Conservation (phyloP, 345 rosid genomes). For the Gossypium mustelinum region DNA sequence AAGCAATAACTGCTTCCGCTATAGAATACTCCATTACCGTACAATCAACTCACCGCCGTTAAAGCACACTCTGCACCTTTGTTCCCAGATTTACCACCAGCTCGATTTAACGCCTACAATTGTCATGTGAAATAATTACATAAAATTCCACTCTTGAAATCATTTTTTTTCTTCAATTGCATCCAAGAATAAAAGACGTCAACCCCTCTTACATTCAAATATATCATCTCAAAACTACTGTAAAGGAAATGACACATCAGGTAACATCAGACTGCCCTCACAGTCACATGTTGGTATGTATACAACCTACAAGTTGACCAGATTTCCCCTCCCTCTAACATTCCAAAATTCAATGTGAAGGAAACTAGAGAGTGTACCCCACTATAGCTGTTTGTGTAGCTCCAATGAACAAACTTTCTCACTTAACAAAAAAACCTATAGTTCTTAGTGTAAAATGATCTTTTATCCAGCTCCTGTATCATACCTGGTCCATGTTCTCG, state of each 20-base stretch:
- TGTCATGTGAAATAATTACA: not conserved
- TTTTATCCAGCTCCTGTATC: constrained; percentile 1
- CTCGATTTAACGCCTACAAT: constrained; percentile 78
- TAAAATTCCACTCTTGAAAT: not conserved
- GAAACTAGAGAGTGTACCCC: not conserved
- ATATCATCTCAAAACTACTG: not conserved
- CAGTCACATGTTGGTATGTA: not conserved
- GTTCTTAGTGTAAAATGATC: constrained; percentile 5
- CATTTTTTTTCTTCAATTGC: not conserved
- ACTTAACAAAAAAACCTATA: not conserved
- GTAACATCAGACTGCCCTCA: not conserved
- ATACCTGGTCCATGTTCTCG: constrained; percentile 95
- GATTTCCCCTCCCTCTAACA: not conserved
- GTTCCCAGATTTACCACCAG: constrained; percentile 95
- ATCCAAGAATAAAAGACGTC: not conserved
- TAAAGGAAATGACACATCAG: not conserved
- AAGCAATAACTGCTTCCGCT: not conserved
- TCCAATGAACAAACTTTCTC: not conserved
- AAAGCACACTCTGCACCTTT: constrained; percentile 94
- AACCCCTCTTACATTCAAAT: not conserved
- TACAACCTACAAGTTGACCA: not conserved
- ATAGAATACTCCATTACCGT: not conserved
- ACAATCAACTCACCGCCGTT: constrained; percentile 67
- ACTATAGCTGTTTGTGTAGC: no score
- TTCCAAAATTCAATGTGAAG: not conserved